Conservation (phyloP, 2,329 filamentous ascomycete species). For the Fusarium nanum region DNA sequence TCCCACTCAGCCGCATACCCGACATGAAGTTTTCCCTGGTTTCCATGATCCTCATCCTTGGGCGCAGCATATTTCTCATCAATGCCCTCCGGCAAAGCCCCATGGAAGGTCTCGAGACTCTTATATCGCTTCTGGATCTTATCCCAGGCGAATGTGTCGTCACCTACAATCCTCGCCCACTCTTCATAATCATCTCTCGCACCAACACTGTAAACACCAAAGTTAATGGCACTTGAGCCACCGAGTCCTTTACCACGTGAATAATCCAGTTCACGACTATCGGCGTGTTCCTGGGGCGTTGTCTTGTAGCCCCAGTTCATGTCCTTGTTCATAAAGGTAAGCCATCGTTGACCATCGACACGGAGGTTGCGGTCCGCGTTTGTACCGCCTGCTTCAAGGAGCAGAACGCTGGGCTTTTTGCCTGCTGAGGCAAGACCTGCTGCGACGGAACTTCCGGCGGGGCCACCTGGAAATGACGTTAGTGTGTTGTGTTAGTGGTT, state of each 20-base stretch:
- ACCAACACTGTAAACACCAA: conserved; percentile 65
- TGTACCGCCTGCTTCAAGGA: conserved; percentile 69
- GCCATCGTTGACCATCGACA: conserved; percentile 66
- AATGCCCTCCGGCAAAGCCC: conserved; percentile 51
- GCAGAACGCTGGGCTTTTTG: conserved; percentile 63
- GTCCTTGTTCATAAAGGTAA: conserved; percentile 59
- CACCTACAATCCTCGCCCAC: conserved; percentile 67
- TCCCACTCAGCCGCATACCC: conserved; percentile 63
- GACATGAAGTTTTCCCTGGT: conserved; percentile 59
- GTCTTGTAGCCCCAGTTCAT: conserved; percentile 67
- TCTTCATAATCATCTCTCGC: conserved; percentile 70
- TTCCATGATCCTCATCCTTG: conserved; percentile 60
- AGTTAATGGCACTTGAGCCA: conserved; percentile 66
- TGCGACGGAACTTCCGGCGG: conserved; percentile 68
- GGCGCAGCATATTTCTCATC: conserved; percentile 61
- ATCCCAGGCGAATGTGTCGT: conserved; percentile 67
- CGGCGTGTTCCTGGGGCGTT: conserved; percentile 57
- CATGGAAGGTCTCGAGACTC: conserved; percentile 65
- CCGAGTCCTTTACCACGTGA: conserved; percentile 64
- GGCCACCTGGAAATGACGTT: conserved; percentile 53
- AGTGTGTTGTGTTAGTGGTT: background rate
- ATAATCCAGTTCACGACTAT: conserved; percentile 59
- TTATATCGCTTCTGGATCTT: conserved; percentile 63
- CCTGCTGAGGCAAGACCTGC: conserved; percentile 60
- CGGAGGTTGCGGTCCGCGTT: conserved; percentile 61